These are phyloP conservation scores for Colletotrichum gigasporum DNA, from an alignment of 2,329 filamentous ascomycete genomes.

Conservation along the genomic window DNA sequence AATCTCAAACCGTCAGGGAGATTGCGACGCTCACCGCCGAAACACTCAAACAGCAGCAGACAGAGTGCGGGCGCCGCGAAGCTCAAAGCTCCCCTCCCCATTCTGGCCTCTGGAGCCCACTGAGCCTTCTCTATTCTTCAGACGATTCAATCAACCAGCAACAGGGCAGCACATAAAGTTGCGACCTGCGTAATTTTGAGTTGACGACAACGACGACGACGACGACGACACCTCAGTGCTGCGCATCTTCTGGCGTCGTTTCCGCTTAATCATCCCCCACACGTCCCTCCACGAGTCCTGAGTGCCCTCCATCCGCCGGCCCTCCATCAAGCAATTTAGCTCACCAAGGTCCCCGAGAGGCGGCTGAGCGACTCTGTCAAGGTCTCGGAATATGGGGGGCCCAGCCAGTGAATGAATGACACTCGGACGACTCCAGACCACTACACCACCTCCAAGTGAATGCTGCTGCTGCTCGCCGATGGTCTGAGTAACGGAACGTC, in stretches of 20 bases:
- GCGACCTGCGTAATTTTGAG: constrained; percentile 10
- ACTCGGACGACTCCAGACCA: not conserved
- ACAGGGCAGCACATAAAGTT: constrained; percentile 3
- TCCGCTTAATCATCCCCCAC: not conserved
- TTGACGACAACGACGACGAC: constrained; percentile 13
- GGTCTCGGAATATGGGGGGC: no score
- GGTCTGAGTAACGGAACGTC: not conserved
- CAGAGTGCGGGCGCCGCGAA: not conserved
- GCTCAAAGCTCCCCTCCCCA: not conserved
- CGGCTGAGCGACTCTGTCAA: no score
- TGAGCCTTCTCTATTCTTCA: not conserved
- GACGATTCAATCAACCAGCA: constrained; percentile 22
- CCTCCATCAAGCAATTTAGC: no score
- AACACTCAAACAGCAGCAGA: not conserved
- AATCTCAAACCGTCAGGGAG: constrained; percentile 29
- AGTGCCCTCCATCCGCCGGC: not conserved
- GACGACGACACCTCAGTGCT: not conserved
- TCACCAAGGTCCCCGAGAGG: not conserved
- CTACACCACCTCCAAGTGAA: no score
- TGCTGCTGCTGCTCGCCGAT: no score
- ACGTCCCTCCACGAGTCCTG: not conserved
- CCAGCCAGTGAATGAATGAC: no score
- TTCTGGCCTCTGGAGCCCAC: not conserved
- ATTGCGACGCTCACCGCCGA: constrained; percentile 29
- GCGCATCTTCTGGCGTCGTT: not conserved